Base-by-base conservation (phyloP, 257 asterid species). In the Echites panduratus region DNA sequence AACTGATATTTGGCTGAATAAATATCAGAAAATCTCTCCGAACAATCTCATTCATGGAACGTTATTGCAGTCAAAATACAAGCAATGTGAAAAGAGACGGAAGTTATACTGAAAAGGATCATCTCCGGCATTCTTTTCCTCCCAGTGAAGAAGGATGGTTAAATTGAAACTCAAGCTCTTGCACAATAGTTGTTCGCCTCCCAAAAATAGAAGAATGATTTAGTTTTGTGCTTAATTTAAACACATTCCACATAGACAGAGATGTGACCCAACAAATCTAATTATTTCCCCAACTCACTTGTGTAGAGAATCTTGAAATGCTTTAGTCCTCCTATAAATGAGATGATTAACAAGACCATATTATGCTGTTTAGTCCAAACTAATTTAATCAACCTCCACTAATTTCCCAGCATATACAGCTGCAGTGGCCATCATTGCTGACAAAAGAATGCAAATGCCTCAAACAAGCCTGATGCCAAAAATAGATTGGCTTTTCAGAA, bases 371-470 rank as follows among this genome's bases (percentile, higher is more conserved):
- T 62, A 63, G n/a, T 54, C 58, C 32, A 49, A 40, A 74, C 56
- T 63, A 24, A 45, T 17, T 52, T 12, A 64, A 40, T 74, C 68
- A 75, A 75, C 68, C 61, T 26, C 52, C 52, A 70, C 63, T 61
- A 53, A 76, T 68, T 73, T 70, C 70, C 29, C 79, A 75, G 58
- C 48, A 44, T 32, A 75, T 47, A 49, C 64, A 74, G 68, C 71
- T 45, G 44, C 76, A 40, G 17, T 45, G 54, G 41, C 73, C 66
- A 79, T 35, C 9, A 53, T 38, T 47, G 45, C 35, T 16, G 68
- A 38, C 27, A 38, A 72, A 40, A 65, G 75, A 65, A 35, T 65
- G 32, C 7, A 3, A 19, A 57, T 19, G 22, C 7, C 45, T 8
- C 13, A 54, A 53, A 45, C 26, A 68, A 73, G 50, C 61, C 69